Base-by-base conservation (phyloP, 2,329 filamentous ascomycete species). In the Sporothrix schenckii region DNA sequence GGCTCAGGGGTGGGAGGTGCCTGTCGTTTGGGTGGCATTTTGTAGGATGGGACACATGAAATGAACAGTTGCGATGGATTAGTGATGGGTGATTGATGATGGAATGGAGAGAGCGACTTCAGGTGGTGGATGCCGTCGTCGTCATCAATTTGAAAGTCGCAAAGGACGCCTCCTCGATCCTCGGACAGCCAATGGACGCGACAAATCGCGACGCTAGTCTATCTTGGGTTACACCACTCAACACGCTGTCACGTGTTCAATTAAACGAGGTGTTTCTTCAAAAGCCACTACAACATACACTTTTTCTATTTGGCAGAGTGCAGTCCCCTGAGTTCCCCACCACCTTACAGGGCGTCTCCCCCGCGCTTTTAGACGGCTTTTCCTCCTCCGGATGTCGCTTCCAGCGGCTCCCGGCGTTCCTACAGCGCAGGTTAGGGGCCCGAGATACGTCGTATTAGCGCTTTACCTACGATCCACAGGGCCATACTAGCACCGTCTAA, bases 21-120 rank as follows among this genome's bases (percentile, higher is more conserved):
- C 13, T 80, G 75, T 68, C 81, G 79, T 71, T 84, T 84, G 13
- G 79, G 76, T 7, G 81, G 76, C 82, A 84, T 83, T 5, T 9
- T 41, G 24, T 11, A 9, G 21, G 52, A 21, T 6, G 13, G 4
- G 24, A 3, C 34, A n/a, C 3, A 66, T 41, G 30, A 14, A 14
- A 30, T 61, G 9, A 39, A 13, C 10, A 6, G 4, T 7, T 30
- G 53, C 9, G 41, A 50, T 63, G 2, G 19, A 39, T 41, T 24
- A 16, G 19, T 24, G 54, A 14, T 27, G 1, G 14, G 27, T 7
- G 58, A 53, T 54, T 19, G 50, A 58, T 30, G 14, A 30, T 16
- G 61, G 34, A 21, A 52, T 34, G 27, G 14, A 13, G 24, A 27
- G 24, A 34, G 24, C 16, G 14, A 11, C 11, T 34, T 9, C 34